These are phyloP conservation scores for Spirogloea muscicola DNA, from an alignment of 139 green algal species.

Conservation along the genomic window DNA sequence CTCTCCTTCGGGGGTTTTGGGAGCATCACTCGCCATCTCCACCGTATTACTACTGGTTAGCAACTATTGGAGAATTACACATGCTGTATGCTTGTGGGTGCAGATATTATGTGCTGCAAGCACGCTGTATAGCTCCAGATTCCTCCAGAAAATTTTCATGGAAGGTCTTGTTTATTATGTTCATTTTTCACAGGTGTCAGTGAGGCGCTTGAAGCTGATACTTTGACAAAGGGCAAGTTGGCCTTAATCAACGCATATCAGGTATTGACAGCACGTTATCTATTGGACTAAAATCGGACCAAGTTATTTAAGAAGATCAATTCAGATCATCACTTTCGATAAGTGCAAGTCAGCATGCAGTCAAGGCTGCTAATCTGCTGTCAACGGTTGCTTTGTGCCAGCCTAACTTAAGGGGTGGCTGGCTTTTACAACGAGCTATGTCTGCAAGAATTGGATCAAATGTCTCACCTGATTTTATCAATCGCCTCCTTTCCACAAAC, in stretches of 20 bases:
- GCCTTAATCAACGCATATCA: constrained; percentile 61
- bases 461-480: constrained; percentile 43
- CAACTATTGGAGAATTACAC: neutral
- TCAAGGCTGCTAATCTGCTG: neutral
- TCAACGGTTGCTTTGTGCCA: constrained; percentile 7
- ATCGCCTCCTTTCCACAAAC: constrained; percentile 35
- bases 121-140: no score
- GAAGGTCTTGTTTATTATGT: no score
- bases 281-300: neutral
- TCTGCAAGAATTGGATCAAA: neutral
- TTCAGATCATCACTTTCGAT: no score
- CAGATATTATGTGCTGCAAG: no score
- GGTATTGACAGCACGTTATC: neutral
- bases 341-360: no score
- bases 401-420: constrained; percentile 43
- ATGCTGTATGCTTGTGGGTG: neutral
- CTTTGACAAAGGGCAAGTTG: constrained; percentile 57
- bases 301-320: no score
- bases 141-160: no score
- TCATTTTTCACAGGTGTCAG: no score
- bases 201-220: no score
- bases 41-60: constrained; percentile 59
- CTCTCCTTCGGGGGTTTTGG: constrained; percentile 96
- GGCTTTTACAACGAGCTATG: constrained; percentile 43
- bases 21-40: constrained; percentile 68